Conservation (phyloP, 371 early-diverging fungal genomes). For the Actinomortierella ambigua region DNA sequence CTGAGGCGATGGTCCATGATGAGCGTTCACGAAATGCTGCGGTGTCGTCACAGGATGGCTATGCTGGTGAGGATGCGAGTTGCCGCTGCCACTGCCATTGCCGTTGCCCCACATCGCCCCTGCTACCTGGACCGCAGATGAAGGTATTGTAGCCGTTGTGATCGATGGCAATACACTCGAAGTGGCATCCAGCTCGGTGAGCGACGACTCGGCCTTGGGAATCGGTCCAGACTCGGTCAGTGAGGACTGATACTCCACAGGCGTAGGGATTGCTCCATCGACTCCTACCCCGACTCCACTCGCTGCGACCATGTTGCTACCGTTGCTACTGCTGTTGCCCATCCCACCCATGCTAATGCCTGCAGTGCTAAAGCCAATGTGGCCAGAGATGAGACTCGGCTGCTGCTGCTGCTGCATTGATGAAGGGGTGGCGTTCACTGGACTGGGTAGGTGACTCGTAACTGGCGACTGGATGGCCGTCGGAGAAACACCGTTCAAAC, state of each 20-base stretch:
- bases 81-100: no score
- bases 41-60: conserved; percentile 3
- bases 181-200: conserved; percentile 28
- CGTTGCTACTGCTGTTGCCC: no score
- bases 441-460: conserved; percentile 14
- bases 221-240: conserved; percentile 19
- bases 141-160: background rate
- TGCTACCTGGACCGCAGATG: background rate
- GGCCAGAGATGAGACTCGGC: background rate
- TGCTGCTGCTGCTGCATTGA: background rate
- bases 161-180: background rate
- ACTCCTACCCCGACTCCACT: background rate
- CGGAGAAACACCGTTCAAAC: no score
- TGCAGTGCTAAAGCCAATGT: background rate
- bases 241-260: conserved; percentile 37
- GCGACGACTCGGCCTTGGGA: conserved; percentile 25
- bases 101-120: background rate
- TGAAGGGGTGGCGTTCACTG: conserved; percentile 5
- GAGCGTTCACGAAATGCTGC: background rate
- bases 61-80: background rate
- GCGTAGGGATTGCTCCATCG: conserved; percentile 15
- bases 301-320: background rate
- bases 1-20: no score
- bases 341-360: conserved; percentile 1
- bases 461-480: conserved; percentile 2